Evolutionary conservation across 495 filamentous ascomycete genomes (phyloP).

Genomic region (Penicillium paradoxum): DNA sequence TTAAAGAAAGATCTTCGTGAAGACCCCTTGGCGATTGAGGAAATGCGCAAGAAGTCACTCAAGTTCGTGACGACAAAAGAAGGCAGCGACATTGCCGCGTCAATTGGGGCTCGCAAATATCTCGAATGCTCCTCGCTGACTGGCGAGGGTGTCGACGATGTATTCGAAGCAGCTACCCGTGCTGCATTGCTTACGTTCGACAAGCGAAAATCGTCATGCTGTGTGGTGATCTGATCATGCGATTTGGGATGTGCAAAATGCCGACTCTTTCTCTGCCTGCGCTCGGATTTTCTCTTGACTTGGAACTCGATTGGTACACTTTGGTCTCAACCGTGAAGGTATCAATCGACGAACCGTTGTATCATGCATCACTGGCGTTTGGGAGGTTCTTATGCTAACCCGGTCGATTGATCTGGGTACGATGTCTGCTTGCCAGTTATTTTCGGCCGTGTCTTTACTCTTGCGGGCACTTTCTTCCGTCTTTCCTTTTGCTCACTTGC

Average conservation of each 20-base stretch:
- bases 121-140: conserved; percentile 95
- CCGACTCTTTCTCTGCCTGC: conserved; percentile 23
- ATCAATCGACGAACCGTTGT: conserved; percentile 23
- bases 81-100: conserved; percentile 71
- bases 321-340: conserved; percentile 6
- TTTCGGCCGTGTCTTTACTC: conserved; percentile 19
- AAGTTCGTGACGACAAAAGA: conserved; percentile 78
- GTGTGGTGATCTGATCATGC: conserved; percentile 75
- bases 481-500: conserved; percentile 15
- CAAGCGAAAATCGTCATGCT: conserved; percentile 78
- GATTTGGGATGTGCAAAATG: conserved; percentile 21
- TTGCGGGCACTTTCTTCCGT: conserved; percentile 15
- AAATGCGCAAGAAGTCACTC: conserved; percentile 93
- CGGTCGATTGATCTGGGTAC: conserved; percentile 17
- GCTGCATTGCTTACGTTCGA: conserved; percentile 92
- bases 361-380: conserved; percentile 46
- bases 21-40: conserved; percentile 87
- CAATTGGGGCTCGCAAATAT: conserved; percentile 91
- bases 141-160: conserved; percentile 98
- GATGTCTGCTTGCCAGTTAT: conserved; percentile 14
- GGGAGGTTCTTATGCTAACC: conserved; percentile 29
- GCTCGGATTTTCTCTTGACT: conserved; percentile 21
- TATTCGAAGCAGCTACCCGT: conserved; percentile 95
- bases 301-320: conserved; percentile 20
- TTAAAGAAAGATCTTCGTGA: conserved; percentile 97